phyloP scores from a whole-genome alignment of 768 basidiomycete species.

The Leucosporidium scottii region DNA sequence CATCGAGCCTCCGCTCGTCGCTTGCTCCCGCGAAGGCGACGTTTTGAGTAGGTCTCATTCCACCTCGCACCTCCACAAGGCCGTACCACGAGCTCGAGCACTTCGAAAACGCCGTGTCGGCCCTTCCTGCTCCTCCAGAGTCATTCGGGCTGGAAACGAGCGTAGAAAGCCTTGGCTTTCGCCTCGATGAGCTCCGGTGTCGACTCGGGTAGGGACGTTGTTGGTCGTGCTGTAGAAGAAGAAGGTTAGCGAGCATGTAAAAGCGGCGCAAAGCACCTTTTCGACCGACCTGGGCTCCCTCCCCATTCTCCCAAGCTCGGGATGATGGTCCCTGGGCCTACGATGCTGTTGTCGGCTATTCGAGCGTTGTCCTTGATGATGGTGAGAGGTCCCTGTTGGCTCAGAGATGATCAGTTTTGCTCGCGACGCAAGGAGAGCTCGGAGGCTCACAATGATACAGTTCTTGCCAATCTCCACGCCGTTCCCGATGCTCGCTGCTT shows the following conservation, averaged over 20 bases:
- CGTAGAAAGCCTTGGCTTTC: constrained; percentile 75
- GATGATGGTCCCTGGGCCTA: constrained; percentile 87
- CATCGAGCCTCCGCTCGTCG: too few relatives aligned
- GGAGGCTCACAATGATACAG: constrained; percentile 71
- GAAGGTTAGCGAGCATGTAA: background rate
- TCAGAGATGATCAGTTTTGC: too few relatives aligned
- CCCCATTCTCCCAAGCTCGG: constrained; percentile 77
- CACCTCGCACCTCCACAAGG: too few relatives aligned
- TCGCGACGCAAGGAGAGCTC: constrained; percentile 6
- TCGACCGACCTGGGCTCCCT: constrained; percentile 73
- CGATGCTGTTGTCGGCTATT: constrained; percentile 78
- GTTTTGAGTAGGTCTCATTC: too few relatives aligned
- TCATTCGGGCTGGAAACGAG: constrained; percentile 61
- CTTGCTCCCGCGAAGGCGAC: too few relatives aligned
- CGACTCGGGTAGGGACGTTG: constrained; percentile 82
- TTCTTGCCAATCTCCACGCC: constrained; percentile 92
- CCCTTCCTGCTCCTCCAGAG: background rate
- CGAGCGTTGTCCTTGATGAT: constrained; percentile 93
- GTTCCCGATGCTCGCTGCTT: constrained; percentile 90
- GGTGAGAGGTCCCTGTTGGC: constrained; percentile 77
- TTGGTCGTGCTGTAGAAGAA: constrained; percentile 57
- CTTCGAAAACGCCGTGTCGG: too few relatives aligned
- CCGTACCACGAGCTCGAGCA: too few relatives aligned
- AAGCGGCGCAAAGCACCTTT: background rate
- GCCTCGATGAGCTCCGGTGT: constrained; percentile 87